Conservation (phyloP, 1,139 yeast species). For the Debaryomyces psychrophilus region DNA sequence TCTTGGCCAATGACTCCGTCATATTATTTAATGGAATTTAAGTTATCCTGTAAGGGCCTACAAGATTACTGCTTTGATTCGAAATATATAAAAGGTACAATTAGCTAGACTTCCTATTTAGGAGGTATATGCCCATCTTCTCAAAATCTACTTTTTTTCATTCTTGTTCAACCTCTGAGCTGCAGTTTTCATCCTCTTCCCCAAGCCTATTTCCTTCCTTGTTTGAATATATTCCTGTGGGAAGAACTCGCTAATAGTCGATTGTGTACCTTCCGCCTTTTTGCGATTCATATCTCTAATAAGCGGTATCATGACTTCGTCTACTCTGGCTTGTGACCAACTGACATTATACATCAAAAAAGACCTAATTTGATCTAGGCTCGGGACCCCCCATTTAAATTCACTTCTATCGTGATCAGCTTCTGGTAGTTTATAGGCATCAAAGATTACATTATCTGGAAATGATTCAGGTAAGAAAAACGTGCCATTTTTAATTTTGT, state of each 20-base stretch:
- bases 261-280: slow-evolving; percentile 56
- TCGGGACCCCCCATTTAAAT: slow-evolving; percentile 91
- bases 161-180: slow-evolving; percentile 49
- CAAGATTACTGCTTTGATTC: background rate
- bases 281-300: slow-evolving; percentile 74
- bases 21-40: slow-evolving; percentile 21
- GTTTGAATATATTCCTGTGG: slow-evolving; percentile 51
- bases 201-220: slow-evolving; percentile 50
- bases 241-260: slow-evolving; percentile 61
- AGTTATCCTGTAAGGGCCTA: background rate
- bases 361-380: slow-evolving; percentile 73
- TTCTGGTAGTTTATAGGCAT: slow-evolving; percentile 78
- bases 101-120: slow-evolving; percentile 14
- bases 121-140: slow-evolving; percentile 8
- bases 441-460: slow-evolving; percentile 68
- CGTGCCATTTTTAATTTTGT: slow-evolving; percentile 59
- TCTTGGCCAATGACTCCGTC: slow-evolving; percentile 47
- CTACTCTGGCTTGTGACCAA: slow-evolving; percentile 78
- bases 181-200: slow-evolving; percentile 64
- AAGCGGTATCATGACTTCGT: slow-evolving; percentile 87
- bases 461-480: slow-evolving; percentile 65
- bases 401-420: slow-evolving; percentile 79
- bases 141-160: background rate
- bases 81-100: background rate
- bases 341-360: slow-evolving; percentile 74